phyloP scores from a whole-genome alignment of 2,329 filamentous ascomycete genomes.

The Colletotrichum lupini region DNA sequence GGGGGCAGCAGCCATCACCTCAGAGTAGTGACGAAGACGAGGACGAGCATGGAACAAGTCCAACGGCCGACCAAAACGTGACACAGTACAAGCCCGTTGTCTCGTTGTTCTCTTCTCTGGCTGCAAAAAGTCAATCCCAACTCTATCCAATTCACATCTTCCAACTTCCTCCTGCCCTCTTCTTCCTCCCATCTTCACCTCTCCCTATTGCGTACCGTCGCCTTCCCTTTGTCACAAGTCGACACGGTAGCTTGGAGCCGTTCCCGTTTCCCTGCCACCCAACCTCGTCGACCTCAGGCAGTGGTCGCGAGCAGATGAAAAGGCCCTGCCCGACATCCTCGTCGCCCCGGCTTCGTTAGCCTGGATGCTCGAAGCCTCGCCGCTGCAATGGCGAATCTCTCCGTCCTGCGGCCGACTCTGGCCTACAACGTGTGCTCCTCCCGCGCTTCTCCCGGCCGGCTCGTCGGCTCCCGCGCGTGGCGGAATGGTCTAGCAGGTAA shows the following conservation, averaged over 20 bases:
- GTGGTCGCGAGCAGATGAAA: slow-evolving; percentile 27
- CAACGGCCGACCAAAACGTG: slow-evolving; percentile 9
- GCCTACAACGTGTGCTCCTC: slow-evolving; percentile 25
- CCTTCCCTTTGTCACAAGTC: not conserved
- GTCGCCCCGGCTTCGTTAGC: slow-evolving; percentile 28
- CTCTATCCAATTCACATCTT: slow-evolving; percentile 6
- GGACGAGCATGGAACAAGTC: not conserved
- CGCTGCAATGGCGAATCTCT: slow-evolving; percentile 28
- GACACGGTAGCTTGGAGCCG: not conserved
- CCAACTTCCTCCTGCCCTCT: not conserved
- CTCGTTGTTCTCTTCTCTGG: slow-evolving; percentile 8
- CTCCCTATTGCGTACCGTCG: not conserved
- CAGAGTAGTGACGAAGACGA: slow-evolving; percentile 16
- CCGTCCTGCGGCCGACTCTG: slow-evolving; percentile 31
- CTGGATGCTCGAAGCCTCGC: slow-evolving; percentile 21
- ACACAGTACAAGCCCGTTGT: slow-evolving; percentile 16
- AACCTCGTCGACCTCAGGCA: slow-evolving; percentile 11
- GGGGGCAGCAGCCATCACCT: not conserved
- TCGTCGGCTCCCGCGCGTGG: slow-evolving; percentile 27
- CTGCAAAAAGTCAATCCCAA: slow-evolving; percentile 33
- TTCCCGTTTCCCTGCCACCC: not conserved
- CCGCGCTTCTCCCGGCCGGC: slow-evolving; percentile 17
- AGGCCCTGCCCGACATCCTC: slow-evolving; percentile 9
- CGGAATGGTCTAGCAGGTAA: slow-evolving; percentile 15
- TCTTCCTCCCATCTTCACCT: not conserved